A percentile compares a stretch with the other conserved stretches of the same genome.
Evolutionary conservation across 2,329 filamentous ascomycete genomes (phyloP).

Genomic region (Blumeria hordei): DNA sequence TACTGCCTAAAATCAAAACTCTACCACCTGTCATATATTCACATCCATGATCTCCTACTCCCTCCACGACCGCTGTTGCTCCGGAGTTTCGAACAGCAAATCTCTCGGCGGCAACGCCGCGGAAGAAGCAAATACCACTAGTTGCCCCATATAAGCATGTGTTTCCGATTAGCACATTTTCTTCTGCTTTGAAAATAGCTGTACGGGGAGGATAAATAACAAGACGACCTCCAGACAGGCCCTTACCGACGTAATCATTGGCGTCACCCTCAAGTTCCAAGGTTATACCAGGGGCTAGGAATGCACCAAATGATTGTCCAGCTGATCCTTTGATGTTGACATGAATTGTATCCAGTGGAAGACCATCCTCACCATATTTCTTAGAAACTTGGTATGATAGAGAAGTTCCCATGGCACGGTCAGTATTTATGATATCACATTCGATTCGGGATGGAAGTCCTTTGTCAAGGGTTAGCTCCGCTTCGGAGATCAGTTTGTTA

Average conservation of each 20-base stretch:
- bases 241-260: slow-evolving; percentile 95
- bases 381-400: slow-evolving; percentile 92
- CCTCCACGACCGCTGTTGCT: slow-evolving; percentile 86
- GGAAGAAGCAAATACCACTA: slow-evolving; percentile 81
- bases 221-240: slow-evolving; percentile 72
- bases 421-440: slow-evolving; percentile 90
- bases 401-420: slow-evolving; percentile 78
- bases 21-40: slow-evolving; percentile 98
- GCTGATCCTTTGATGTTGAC: slow-evolving; percentile 92
- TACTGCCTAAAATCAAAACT: slow-evolving; percentile 63
- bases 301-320: slow-evolving; percentile 89
- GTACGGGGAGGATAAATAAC: slow-evolving; percentile 83
- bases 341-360: slow-evolving; percentile 83
- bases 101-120: slow-evolving; percentile 83
- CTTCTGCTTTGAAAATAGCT: slow-evolving; percentile 84
- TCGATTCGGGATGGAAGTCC: slow-evolving; percentile 81
- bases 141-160: slow-evolving; percentile 91
- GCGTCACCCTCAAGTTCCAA: slow-evolving; percentile 86
- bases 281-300: slow-evolving; percentile 77
- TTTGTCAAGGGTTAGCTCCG: slow-evolving; percentile 83
- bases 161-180: slow-evolving; percentile 85
- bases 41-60: slow-evolving; percentile 85
- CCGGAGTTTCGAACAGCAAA: slow-evolving; percentile 94
- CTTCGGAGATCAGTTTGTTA: slow-evolving; percentile 92
- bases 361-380: slow-evolving; percentile 66